Evolutionary conservation across 306 rosid genomes (phyloP).

Genomic region (Echinosophora koreensis): DNA sequence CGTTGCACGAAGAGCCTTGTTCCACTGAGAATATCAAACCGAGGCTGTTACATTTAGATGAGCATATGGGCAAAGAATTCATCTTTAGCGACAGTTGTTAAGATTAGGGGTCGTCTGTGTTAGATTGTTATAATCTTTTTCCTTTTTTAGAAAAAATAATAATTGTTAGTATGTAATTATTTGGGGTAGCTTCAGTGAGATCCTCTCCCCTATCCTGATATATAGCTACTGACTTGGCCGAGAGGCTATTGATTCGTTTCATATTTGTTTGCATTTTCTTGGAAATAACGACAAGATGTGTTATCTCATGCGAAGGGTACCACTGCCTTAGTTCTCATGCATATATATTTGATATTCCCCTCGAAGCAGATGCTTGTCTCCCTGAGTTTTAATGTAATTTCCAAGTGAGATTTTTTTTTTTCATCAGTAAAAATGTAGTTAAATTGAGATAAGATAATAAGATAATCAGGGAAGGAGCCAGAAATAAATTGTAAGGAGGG

Average conservation of each 20-base stretch:
- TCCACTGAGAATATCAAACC: background rate
- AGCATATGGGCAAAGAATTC: slow-evolving; percentile 4
- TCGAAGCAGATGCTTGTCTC: no score
- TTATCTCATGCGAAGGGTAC: no score
- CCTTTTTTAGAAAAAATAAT: background rate
- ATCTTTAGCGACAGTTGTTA: slow-evolving; percentile 17
- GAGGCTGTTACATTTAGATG: slow-evolving; percentile 9
- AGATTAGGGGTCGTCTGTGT: slow-evolving; percentile 23
- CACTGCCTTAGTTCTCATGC: no score
- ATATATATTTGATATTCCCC: no score
- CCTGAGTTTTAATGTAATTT: no score
- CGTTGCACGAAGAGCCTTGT: background rate
- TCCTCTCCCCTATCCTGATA: no score
- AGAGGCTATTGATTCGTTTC: slow-evolving; percentile 52
- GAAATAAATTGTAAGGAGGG: no score
- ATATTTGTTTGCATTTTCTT: slow-evolving; percentile 53
- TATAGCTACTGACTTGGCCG: slow-evolving; percentile 45
- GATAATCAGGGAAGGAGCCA: no score
- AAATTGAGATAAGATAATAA: no score
- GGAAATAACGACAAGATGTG: slow-evolving; percentile 50
- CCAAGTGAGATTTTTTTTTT: no score
- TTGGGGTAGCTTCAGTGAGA: no score
- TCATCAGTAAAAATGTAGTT: no score
- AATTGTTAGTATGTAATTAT: slow-evolving; percentile 33
- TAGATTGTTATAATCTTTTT: slow-evolving; percentile 17